These are phyloP conservation scores for Saraca asoca DNA, from an alignment of 331 rosid species.

Conservation along the genomic window DNA sequence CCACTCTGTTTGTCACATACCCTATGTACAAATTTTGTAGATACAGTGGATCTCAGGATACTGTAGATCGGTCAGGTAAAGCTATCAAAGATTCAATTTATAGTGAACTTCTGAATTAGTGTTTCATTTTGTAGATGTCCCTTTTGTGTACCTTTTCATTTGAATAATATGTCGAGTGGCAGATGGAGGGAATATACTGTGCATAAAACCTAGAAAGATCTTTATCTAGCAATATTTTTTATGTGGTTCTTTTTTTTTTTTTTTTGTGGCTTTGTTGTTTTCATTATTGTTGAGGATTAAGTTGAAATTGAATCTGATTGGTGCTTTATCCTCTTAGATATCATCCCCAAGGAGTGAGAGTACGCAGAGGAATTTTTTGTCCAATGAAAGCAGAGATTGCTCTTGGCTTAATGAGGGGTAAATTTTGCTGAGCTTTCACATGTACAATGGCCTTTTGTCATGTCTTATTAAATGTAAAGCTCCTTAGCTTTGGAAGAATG, in stretches of 20 bases:
- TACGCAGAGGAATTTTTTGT: neutral
- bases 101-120: conserved; percentile 31
- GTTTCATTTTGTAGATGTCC: conserved; percentile 32
- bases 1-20: conserved; percentile 11
- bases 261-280: neutral
- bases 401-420: too few relatives aligned
- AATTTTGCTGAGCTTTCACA: too few relatives aligned
- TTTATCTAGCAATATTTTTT: too few relatives aligned
- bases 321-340: neutral
- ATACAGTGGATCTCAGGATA: conserved; percentile 42
- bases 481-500: too few relatives aligned
- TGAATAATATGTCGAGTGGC: conserved; percentile 23
- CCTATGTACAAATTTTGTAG: conserved; percentile 43
- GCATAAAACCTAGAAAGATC: conserved; percentile 9
- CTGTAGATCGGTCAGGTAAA: conserved; percentile 46
- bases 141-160: conserved; percentile 21
- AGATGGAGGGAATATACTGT: conserved; percentile 33
- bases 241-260: neutral
- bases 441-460: too few relatives aligned
- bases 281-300: neutral
- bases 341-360: neutral
- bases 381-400: neutral
- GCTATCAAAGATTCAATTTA: conserved; percentile 29
- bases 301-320: conserved; percentile 22
- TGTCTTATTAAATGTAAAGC: too few relatives aligned